Conservation (phyloP, 2,329 filamentous ascomycete species). For the Hymenoscyphus fraxineus region DNA sequence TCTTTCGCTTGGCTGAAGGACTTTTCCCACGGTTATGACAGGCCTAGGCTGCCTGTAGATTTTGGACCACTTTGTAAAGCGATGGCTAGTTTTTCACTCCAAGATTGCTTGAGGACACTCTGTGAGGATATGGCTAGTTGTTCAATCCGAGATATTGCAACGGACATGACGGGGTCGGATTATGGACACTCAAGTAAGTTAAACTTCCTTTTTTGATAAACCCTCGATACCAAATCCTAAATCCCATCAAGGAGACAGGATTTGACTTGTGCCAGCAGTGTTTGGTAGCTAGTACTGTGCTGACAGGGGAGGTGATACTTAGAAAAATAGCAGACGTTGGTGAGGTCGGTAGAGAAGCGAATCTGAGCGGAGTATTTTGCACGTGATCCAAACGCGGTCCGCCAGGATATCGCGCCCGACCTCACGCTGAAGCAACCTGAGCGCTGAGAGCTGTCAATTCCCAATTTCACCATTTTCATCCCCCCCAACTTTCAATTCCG, state of each 20-base stretch:
- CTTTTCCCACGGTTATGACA: neutral
- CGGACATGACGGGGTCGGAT: neutral
- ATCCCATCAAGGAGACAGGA: too few relatives aligned
- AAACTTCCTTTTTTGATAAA: neutral
- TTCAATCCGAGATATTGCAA: neutral
- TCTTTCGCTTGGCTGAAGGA: neutral
- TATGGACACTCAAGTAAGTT: neutral
- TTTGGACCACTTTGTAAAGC: neutral
- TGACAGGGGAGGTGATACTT: neutral
- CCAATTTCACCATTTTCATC: neutral
- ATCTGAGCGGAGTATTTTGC: too few relatives aligned
- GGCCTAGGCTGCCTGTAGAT: neutral
- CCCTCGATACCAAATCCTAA: too few relatives aligned
- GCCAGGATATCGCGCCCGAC: neutral
- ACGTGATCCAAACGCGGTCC: neutral
- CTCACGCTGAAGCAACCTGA: neutral
- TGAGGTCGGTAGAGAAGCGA: neutral
- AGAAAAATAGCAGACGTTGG: neutral
- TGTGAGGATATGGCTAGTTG: neutral
- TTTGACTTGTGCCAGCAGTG: too few relatives aligned
- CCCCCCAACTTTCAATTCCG: neutral
- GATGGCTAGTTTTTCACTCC: too few relatives aligned
- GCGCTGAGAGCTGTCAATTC: neutral
- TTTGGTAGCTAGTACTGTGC: neutral
- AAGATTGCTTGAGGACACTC: neutral